These are phyloP conservation scores for Ascochyta rabiei DNA, from an alignment of 2,329 filamentous ascomycete genomes.

Conservation along the genomic window DNA sequence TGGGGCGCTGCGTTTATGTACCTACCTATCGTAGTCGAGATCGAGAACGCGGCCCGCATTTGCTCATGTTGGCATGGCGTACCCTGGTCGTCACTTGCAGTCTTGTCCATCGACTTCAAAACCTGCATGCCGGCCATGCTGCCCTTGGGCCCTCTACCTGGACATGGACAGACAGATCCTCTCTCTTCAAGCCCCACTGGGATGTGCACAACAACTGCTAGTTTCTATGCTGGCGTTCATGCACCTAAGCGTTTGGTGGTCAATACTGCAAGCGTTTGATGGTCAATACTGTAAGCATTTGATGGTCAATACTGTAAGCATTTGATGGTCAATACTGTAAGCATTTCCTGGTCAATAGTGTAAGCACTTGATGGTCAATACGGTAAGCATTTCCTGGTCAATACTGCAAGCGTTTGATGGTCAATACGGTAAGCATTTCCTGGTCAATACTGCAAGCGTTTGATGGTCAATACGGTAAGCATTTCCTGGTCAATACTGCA, in stretches of 20 bases:
- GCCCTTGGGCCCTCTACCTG: slow-evolving; percentile 11
- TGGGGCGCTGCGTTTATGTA: slow-evolving; percentile 38
- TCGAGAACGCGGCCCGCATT: slow-evolving; percentile 36
- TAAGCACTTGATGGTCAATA: too few species aligned
- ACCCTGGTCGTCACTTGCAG: slow-evolving; percentile 28
- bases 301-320: too few species aligned
- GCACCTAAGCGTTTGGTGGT: slow-evolving; percentile 8
- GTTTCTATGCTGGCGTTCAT: slow-evolving; percentile 13
- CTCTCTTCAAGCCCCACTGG: background rate
- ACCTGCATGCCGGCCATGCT: slow-evolving; percentile 16
- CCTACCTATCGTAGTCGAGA: slow-evolving; percentile 27
- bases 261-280: too few species aligned
- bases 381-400: too few species aligned
- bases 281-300: too few species aligned
- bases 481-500: too few species aligned
- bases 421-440: too few species aligned
- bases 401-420: too few species aligned
- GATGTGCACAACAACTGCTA: slow-evolving; percentile 8
- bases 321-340: too few species aligned
- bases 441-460: too few species aligned
- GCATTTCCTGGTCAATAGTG: too few species aligned
- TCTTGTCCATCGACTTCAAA: slow-evolving; percentile 22
- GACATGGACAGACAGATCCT: background rate
- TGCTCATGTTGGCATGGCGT: slow-evolving; percentile 32
- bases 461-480: too few species aligned